phyloP scores from a whole-genome alignment of 176 grass and related monocot species.

The Calamus simplicifolius region DNA sequence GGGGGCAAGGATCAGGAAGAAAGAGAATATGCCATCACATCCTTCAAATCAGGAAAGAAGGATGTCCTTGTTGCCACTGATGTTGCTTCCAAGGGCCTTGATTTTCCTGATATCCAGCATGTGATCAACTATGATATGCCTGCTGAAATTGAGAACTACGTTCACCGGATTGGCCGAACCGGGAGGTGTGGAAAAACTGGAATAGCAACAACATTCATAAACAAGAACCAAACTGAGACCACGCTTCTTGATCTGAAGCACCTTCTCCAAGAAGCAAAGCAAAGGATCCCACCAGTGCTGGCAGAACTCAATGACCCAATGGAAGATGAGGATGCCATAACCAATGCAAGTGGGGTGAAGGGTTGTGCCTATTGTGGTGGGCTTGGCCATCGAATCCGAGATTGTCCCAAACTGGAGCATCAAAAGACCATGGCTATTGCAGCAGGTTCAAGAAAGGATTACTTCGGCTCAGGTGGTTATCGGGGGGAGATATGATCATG shows the following conservation, averaged over 20 bases:
- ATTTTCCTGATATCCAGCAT: conserved; percentile 95
- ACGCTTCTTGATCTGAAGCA: conserved; percentile 86
- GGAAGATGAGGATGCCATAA: conserved; percentile 66
- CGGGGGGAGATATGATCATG: conserved; percentile 66
- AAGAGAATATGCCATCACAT: conserved; percentile 68
- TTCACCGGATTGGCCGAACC: conserved; percentile 90
- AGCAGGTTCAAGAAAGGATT: conserved; percentile 72
- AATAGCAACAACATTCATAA: conserved; percentile 94
- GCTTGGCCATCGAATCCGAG: conserved; percentile 73
- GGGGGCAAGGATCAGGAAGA: conserved; percentile 98
- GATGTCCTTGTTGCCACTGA: conserved; percentile 91
- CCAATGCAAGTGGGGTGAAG: conserved; percentile 73
- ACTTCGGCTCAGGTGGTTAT: conserved; percentile 75
- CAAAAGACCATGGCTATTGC: conserved; percentile 83
- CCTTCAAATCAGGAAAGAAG: conserved; percentile 68
- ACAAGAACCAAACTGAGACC: conserved; percentile 89
- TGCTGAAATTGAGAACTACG: conserved; percentile 89
- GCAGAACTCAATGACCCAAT: conserved; percentile 70
- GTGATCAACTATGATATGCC: conserved; percentile 99
- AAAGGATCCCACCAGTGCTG: conserved; percentile 84
- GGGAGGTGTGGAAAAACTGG: conserved; percentile 88
- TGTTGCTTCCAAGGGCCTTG: conserved; percentile 91
- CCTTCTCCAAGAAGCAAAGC: conserved; percentile 81
- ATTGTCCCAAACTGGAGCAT: conserved; percentile 91
- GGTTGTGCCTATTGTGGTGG: conserved; percentile 92